A percentile compares a stretch with the other conserved stretches of the same genome.
Conservation (phyloP, 2,329 filamentous ascomycete species). For the Trichoderma sp. region DNA sequence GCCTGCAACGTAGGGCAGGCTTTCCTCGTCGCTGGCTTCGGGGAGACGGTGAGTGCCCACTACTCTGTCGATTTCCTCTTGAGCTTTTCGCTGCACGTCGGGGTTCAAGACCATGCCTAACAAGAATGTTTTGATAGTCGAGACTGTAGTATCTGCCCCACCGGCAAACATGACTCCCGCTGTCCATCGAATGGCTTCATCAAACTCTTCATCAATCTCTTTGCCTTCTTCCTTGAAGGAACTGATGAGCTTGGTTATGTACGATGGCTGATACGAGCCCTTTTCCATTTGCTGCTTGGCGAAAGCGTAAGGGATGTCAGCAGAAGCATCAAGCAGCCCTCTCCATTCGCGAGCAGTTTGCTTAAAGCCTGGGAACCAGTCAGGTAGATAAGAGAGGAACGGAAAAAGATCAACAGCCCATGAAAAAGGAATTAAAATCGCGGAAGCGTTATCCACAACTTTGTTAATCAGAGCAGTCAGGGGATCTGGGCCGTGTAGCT, state of each 20-base stretch:
- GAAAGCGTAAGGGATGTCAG: not conserved
- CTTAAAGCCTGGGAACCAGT: constrained; percentile 7
- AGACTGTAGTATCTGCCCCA: not conserved
- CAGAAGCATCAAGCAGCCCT: not conserved
- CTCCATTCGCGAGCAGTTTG: not conserved
- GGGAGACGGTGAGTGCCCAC: not conserved
- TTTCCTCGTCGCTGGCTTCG: not conserved
- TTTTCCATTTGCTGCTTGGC: not conserved
- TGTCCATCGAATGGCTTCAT: not conserved
- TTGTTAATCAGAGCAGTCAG: not conserved
- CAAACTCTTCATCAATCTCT: not conserved
- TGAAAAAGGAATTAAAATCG: not conserved
- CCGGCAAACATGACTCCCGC: not conserved
- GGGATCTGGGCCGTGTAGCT: not conserved
- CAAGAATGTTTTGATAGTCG: not conserved
- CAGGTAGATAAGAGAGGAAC: not conserved
- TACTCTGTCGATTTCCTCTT: constrained; percentile 9
- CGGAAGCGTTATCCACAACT: not conserved
- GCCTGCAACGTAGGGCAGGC: not conserved
- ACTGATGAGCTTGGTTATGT: not conserved
- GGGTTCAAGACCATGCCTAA: not conserved
- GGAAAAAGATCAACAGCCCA: not conserved
- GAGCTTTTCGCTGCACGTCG: not conserved
- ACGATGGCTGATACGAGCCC: not conserved
- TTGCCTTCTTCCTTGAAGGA: too few relatives aligned